Base-by-base conservation (phyloP, 192 early-diverging fungal species). In the Entomortierella chlamydospora region DNA sequence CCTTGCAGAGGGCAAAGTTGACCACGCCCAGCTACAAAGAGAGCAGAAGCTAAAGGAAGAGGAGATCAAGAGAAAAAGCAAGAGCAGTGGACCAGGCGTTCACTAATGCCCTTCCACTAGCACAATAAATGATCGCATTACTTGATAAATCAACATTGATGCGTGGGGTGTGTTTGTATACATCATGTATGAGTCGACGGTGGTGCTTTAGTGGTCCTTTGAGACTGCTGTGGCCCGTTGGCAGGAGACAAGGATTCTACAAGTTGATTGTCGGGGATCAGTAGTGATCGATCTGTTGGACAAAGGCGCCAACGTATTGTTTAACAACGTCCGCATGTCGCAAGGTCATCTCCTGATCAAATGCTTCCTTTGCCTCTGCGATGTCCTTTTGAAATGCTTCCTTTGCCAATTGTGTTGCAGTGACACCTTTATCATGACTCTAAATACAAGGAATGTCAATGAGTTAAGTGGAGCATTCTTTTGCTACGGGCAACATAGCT, bases 271-370 rank as follows among this genome's bases (percentile, higher is more conserved):
- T 23, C 25, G 26, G 5, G 9, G 25, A 54, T 72, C 49, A 73
- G 30, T 62, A 67, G 29, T 61, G 52, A 25, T 64, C 73, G 47
- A 68, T 69, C 37, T 64, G 53, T 22, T 77, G 60, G 17, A 79
- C 65, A 55, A 68, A 79, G 22, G 57, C 50, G 13, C 76, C 76
- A 6, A 79, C 76, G 26, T 79, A 79, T 30, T 79, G 76, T 29
- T 70, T 79, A 15, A 79, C 68, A 18, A 70, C 68, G 33, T 79
- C 76, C 0, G 76, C 68, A 61, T 79, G 76, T 65, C 76, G 76
- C 7, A 79, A 28, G 1, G 61, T 62, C 76, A 79, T 79, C 41
- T 79, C 76, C 51, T 79, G 68, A 25, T 79, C 76, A n/a, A 79
- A 79, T 37, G 76, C 76, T 25, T 70, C 76, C 23, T 49, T 70